Evolutionary conservation across 192 early-diverging fungal species (phyloP).

Genomic region (Gaertneriomyces semiglobifer): DNA sequence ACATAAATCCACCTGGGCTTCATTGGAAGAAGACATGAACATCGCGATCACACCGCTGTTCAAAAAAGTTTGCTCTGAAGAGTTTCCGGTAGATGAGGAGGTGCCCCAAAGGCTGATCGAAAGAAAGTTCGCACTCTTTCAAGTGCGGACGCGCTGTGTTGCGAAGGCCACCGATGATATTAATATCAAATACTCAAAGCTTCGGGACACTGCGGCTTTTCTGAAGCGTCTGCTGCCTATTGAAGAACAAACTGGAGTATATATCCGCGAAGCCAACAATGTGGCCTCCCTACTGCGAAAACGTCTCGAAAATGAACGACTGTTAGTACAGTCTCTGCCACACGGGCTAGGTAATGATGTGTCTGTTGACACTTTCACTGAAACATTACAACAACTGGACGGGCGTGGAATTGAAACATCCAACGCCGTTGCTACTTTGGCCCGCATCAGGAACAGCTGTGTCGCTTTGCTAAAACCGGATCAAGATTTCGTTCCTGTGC

Average conservation of each 20-base stretch:
- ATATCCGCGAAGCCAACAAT: conserved; percentile 1
- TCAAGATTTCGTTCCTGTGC: conserved; percentile 2
- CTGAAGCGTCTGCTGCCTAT: not conserved
- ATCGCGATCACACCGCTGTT: not conserved
- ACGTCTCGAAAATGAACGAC: conserved; percentile 6
- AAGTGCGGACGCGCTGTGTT: conserved; percentile 1
- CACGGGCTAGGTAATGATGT: conserved; percentile 7
- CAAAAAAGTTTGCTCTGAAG: not conserved
- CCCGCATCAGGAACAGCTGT: not conserved
- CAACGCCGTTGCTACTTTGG: not conserved
- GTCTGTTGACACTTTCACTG: not conserved
- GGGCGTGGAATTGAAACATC: conserved; percentile 2
- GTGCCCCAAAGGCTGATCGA: not conserved
- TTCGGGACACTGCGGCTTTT: not conserved
- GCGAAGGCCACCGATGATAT: not conserved
- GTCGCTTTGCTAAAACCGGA: conserved; percentile 3
- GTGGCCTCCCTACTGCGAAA: not conserved
- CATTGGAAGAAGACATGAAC: conserved; percentile 5
- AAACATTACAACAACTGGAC: not conserved
- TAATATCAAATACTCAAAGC: not conserved
- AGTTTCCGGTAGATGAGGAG: not conserved
- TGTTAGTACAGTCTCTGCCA: not conserved
- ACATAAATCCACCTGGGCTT: conserved; percentile 8
- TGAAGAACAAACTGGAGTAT: not conserved
- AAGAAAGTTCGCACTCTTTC: not conserved